A percentile compares a stretch with the other conserved stretches of the same genome.
Evolutionary conservation across 805 yeast species (phyloP).

Genomic region (Zygosaccharomyces kombuchaensis): DNA sequence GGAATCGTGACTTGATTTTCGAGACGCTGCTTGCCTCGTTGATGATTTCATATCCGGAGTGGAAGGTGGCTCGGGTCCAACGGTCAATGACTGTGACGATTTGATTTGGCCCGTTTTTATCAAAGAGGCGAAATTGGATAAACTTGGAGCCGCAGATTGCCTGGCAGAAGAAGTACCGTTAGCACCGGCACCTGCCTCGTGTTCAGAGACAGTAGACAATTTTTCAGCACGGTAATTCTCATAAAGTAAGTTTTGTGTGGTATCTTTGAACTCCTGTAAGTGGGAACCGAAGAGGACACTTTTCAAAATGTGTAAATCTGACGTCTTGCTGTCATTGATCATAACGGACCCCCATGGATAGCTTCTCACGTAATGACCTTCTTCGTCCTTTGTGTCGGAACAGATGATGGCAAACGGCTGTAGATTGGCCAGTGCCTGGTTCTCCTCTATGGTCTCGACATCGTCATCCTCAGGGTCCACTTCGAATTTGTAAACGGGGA

Average conservation of each 20-base stretch:
- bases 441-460: constrained; percentile 64
- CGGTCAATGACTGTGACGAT: constrained; percentile 29
- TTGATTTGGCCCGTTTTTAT: constrained; percentile 35
- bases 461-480: constrained; percentile 72
- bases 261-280: constrained; percentile 72
- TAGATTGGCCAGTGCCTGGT: constrained; percentile 51
- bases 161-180: constrained; percentile 9
- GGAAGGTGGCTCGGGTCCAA: constrained; percentile 23
- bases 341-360: constrained; percentile 68
- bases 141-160: constrained; percentile 35
- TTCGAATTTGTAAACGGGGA: constrained; percentile 70
- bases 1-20: constrained; percentile 34
- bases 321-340: constrained; percentile 46
- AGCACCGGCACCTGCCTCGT: constrained; percentile 9
- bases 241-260: constrained; percentile 70
- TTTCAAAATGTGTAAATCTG: constrained; percentile 55
- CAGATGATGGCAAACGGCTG: constrained; percentile 76
- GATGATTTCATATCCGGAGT: constrained; percentile 33
- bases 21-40: constrained; percentile 34
- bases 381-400: constrained; percentile 53
- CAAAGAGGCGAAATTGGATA: constrained; percentile 35
- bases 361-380: constrained; percentile 58
- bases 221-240: constrained; percentile 79
- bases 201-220: constrained; percentile 51
- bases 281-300: constrained; percentile 79